Evolutionary conservation across 768 basidiomycete species (phyloP), one percentile per base, ranked within the genome.

Genomic region (Boletus edulis): DNA sequence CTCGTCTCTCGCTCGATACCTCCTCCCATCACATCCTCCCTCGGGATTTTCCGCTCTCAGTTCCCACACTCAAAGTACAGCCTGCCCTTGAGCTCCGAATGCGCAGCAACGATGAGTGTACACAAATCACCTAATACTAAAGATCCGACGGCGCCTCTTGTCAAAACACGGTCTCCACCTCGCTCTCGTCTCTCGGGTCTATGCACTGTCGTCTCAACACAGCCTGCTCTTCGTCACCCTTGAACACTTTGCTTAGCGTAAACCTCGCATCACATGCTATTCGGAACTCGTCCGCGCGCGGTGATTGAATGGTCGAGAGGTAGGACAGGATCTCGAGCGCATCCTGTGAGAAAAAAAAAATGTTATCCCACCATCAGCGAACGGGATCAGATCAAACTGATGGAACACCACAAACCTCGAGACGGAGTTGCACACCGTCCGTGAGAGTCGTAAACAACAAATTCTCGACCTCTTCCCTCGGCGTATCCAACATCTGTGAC

Each of bases 221-320:
- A 5, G 62, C 75, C 29, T 83, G 72, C 60, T 92, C 85, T 32
- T 76, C 75, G 3, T 62, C 58, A 3, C 76, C 67, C 70, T 82
- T 85, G 75, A 94, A 93, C 24, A 83, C 71, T 8, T 85, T 87
- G 18, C 90, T 85, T 22, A 85, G 68, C 42, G 70, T 70, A 70
- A 88, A 91, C 57, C 69, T 79, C 15, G 54, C 60, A 46, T 81
- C 76, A 52, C 83, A 87, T 6, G 73, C 74, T 39, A 68, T 61
- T 31, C 83, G 75, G 75, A 87, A 90, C 64, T 89, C 87, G 17
- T 84, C 83, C 1, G 68, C 68, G 5, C 85, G 78, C 3, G 74
- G 56, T 0, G 88, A 86, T 54, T 76, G 70, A 43, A 84, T 66
- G 3, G 76, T 69, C 17, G 58, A 60, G 44, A 93, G 66, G 69